These are phyloP conservation scores for Mortierella sp. DNA, from an alignment of 371 early-diverging fungal genomes.

Conservation along the genomic window DNA sequence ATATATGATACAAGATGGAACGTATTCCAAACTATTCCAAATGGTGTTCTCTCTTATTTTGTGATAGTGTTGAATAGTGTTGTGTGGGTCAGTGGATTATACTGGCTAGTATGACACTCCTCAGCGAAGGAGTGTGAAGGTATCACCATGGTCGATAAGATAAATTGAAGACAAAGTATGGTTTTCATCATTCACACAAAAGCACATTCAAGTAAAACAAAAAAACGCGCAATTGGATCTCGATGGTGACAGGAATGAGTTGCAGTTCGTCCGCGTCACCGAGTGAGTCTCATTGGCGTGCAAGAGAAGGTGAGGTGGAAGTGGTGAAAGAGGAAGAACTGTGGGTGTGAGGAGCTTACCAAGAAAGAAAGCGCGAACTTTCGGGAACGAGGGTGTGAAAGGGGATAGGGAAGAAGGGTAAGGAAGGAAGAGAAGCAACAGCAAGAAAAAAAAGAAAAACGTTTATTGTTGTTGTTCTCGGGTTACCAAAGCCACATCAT, in stretches of 20 bases:
- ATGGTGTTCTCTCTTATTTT: not conserved
- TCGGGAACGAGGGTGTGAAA: not conserved
- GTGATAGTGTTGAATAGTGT: not conserved
- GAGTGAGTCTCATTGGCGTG: not conserved
- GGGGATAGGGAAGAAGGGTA: not conserved
- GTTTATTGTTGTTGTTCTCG: slow-evolving; percentile 1
- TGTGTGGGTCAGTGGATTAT: slow-evolving; percentile 59
- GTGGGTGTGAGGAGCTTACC: not conserved
- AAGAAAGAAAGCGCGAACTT: not conserved
- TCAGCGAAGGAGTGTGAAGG: slow-evolving; percentile 60
- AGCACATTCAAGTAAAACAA: not conserved
- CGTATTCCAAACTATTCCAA: too few relatives aligned
- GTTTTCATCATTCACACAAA: slow-evolving; percentile 56
- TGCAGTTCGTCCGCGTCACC: not conserved
- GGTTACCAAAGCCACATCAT: not conserved
- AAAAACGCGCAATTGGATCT: not conserved
- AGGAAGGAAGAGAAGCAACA: not conserved
- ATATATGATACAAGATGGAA: not conserved
- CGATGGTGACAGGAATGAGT: not conserved
- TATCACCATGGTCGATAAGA: slow-evolving; percentile 61
- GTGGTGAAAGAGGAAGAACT: not conserved
- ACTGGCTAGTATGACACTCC: slow-evolving; percentile 63
- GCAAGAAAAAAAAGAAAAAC: not conserved
- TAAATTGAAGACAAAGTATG: slow-evolving; percentile 51
- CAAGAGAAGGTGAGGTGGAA: not conserved